Evolutionary conservation across 495 filamentous ascomycete genomes (phyloP).

Genomic region (Xylaria venustula): DNA sequence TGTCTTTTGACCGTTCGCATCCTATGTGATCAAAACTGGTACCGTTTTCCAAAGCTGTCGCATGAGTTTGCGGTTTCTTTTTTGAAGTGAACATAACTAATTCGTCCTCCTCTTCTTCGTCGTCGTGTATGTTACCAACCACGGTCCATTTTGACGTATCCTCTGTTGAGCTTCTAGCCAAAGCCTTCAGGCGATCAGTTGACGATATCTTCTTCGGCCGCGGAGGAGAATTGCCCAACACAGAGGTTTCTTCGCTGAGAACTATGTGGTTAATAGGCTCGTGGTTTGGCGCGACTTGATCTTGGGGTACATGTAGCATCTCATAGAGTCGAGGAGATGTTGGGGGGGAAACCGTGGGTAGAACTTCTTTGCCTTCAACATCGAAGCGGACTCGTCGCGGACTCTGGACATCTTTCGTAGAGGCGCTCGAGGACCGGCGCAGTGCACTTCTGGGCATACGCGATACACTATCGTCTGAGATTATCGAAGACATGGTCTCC

Average conservation of each 20-base stretch:
- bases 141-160: slow-evolving; percentile 43
- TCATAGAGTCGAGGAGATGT: slow-evolving; percentile 18
- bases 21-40: background rate
- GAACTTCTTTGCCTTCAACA: slow-evolving; percentile 50
- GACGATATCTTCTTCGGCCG: slow-evolving; percentile 46
- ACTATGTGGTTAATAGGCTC: slow-evolving; percentile 10
- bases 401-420: slow-evolving; percentile 39
- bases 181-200: slow-evolving; percentile 43
- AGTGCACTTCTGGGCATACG: slow-evolving; percentile 47
- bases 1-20: background rate
- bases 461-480: slow-evolving; percentile 42
- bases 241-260: slow-evolving; percentile 24
- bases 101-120: slow-evolving; percentile 37
- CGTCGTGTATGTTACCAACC: slow-evolving; percentile 32
- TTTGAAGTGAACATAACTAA: slow-evolving; percentile 27
- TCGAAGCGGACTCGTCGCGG: slow-evolving; percentile 56
- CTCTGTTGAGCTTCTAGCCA: slow-evolving; percentile 43
- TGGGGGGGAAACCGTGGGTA: slow-evolving; percentile 48
- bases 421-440: slow-evolving; percentile 44
- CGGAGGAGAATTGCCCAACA: slow-evolving; percentile 41
- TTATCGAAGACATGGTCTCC: slow-evolving; percentile 39
- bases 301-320: slow-evolving; percentile 17
- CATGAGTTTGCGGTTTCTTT: slow-evolving; percentile 11
- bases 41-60: slow-evolving; percentile 14
- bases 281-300: slow-evolving; percentile 23